A percentile compares a stretch with the other conserved stretches of the same genome.
phyloP scores from a whole-genome alignment of 1,284 basidiomycete species.

The Boletus coffeatus region DNA sequence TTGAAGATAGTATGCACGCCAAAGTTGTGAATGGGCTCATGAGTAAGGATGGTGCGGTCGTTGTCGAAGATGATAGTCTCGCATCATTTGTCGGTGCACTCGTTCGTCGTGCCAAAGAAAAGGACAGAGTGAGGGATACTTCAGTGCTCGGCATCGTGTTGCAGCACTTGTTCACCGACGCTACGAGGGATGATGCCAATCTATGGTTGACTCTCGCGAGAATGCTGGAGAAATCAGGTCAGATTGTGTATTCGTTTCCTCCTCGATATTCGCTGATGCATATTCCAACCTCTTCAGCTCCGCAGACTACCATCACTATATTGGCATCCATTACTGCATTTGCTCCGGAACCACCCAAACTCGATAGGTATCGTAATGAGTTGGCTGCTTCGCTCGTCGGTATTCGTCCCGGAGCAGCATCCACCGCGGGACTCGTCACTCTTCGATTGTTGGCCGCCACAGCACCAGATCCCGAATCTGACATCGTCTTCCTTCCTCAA shows the following conservation, averaged over 20 bases:
- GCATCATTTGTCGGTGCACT: conserved; percentile 41
- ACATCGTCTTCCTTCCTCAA: conserved; percentile 83
- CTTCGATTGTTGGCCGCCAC: conserved; percentile 71
- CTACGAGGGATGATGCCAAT: conserved; percentile 63
- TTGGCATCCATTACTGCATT: conserved; percentile 56
- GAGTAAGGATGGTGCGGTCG: conserved; percentile 26
- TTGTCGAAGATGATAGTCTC: conserved; percentile 27
- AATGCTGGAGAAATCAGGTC: conserved; percentile 57
- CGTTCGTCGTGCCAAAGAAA: conserved; percentile 32
- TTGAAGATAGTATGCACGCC: conserved; percentile 32
- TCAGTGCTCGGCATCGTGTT: conserved; percentile 58
- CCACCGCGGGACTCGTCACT: conserved; percentile 61
- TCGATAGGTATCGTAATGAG: conserved; percentile 87
- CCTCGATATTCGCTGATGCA: conserved; percentile 1
- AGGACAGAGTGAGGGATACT: conserved; percentile 48
- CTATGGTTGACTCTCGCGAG: conserved; percentile 70
- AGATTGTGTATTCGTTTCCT: background rate
- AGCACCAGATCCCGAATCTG: conserved; percentile 76
- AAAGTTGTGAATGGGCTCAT: conserved; percentile 17
- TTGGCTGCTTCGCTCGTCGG: conserved; percentile 77
- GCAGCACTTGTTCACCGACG: conserved; percentile 54
- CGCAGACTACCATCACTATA: conserved; percentile 62
- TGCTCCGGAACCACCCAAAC: conserved; percentile 63
- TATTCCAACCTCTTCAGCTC: conserved; percentile 40
- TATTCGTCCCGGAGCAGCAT: conserved; percentile 57